Evolutionary conservation across 345 rosid genomes (phyloP), one percentile per base, ranked within the genome.

Genomic region (Turnera subulata): DNA sequence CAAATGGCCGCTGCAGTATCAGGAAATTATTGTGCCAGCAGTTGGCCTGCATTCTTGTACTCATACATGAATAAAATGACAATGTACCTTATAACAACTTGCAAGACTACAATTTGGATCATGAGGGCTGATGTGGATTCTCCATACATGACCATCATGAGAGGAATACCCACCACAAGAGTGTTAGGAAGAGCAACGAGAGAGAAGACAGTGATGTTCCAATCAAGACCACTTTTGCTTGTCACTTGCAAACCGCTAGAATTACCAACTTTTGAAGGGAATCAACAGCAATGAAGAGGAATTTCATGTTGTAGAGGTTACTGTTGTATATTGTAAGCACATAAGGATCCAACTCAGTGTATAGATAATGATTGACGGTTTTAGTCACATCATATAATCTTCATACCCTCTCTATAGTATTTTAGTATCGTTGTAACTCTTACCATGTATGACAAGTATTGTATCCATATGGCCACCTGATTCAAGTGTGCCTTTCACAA

Each of bases 131-230:
- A 78, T 0, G 79, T 73, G 72, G 54, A 71, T 0, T 74, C 76
- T n/a, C 86, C 86, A 53, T 82, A 78, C 86, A 82, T 82, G 55
- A 81, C 79, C 52, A 68, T 74, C 13, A 82, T 55, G 1, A 82
- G 60, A 15, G 86, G 86, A 13, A 82, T 71, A 10, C 86, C 86
- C 83, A 82, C 72, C 18, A 82, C 76, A 2, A 82, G 77, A 17
- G 81, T 81, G 74, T 76, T 81, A 12, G 83, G 83, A 6, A 81
- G 77, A 6, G 81, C 69, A 4, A 80, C 55, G 24, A 82, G 70
- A 0, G 84, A 78, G 63, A 76, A 82, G 37, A 82, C 63, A 0
- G 84, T 78, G 24, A 82, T 78, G 46, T 69, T 64, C 86, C 86
- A 82, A 40, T 82, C 84, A 1, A 82, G 24, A 7, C 80, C 78